Conservation (phyloP, 306 rosid genomes). For the Medicago arabica region DNA sequence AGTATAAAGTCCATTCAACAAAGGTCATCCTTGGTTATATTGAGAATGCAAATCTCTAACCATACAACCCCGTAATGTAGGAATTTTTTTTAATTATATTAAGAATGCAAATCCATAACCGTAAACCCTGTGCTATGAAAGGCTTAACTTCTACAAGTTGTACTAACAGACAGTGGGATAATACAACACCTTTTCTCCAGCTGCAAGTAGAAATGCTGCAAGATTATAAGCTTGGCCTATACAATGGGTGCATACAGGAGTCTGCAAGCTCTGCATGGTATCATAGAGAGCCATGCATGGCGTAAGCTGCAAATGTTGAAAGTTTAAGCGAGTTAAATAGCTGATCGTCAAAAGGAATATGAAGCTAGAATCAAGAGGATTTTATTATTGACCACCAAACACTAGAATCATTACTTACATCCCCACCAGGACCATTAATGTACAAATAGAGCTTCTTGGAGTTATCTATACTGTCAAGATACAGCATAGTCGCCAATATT, state of each 20-base stretch:
- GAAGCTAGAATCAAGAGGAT: constrained; percentile 28
- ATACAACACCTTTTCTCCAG: constrained; percentile 83
- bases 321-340: constrained; percentile 38
- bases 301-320: constrained; percentile 75
- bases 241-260: constrained; percentile 85
- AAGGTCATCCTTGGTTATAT: constrained; percentile 27
- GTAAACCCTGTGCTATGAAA: neutral
- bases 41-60: constrained; percentile 26
- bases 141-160: constrained; percentile 22
- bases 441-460: constrained; percentile 74
- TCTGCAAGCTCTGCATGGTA: constrained; percentile 89
- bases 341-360: constrained; percentile 26
- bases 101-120: constrained; percentile 23
- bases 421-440: constrained; percentile 97
- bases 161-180: constrained; percentile 18
- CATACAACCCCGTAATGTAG: constrained; percentile 13
- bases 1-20: constrained; percentile 11
- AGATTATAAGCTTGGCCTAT: constrained; percentile 82
- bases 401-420: constrained; percentile 64
- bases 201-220: constrained; percentile 86
- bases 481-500: constrained; percentile 87
- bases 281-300: constrained; percentile 90
- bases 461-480: constrained; percentile 81
- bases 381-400: constrained; percentile 32
- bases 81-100: constrained; percentile 27